phyloP scores from a whole-genome alignment of 73 alveolate genomes.

The Symbiodinium pilosum region DNA sequence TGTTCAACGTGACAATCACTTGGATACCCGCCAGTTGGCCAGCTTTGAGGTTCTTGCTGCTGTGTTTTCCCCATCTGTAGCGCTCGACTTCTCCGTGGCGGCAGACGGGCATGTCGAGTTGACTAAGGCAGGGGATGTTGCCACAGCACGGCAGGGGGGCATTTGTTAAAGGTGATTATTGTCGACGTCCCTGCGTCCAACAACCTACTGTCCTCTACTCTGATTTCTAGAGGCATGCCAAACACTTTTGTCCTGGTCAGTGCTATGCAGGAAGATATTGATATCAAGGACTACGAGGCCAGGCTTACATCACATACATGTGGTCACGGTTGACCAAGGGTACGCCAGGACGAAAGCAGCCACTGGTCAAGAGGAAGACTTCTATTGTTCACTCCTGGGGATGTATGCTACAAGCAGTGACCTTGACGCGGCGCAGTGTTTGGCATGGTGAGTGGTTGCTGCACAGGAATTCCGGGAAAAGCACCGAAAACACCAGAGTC shows the following conservation, averaged over 20 bases:
- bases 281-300: constrained; percentile 41
- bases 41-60: not conserved
- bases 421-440: too few species aligned
- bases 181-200: not conserved
- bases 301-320: too few species aligned
- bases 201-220: not conserved
- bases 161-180: too few species aligned
- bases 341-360: too few species aligned
- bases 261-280: constrained; percentile 17
- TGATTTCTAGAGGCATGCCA: not conserved
- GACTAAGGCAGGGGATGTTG: constrained; percentile 6
- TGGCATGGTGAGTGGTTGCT: too few species aligned
- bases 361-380: too few species aligned
- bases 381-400: too few species aligned
- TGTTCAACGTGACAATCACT: not conserved
- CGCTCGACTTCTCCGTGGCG: constrained; percentile 24
- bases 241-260: not conserved
- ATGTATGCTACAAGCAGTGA: too few species aligned
- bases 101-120: constrained; percentile 58
- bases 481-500: constrained; percentile 47
- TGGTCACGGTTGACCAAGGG: too few species aligned
- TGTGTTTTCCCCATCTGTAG: not conserved
- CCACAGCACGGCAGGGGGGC: too few species aligned
- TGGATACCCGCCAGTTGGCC: too few species aligned
- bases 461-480: constrained; percentile 63